These are phyloP conservation scores for Gaultheria prostrata DNA, from an alignment of 148 eudicot species.

Conservation along the genomic window DNA sequence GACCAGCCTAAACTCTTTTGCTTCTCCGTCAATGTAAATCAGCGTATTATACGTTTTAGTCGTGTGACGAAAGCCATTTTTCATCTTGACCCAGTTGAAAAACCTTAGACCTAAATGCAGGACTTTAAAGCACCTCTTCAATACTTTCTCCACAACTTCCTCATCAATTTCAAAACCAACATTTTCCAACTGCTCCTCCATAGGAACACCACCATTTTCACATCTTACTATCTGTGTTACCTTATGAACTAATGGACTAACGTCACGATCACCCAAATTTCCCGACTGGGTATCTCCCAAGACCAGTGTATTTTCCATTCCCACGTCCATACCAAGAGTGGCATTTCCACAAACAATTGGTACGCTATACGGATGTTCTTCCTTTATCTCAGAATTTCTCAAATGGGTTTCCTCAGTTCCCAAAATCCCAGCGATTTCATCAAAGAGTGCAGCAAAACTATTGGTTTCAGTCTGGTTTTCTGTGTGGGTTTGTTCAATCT, in stretches of 20 bases:
- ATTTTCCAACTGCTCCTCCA: conserved; percentile 57
- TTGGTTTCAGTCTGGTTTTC: conserved; percentile 20
- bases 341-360: conserved; percentile 68
- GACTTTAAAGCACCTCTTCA: conserved; percentile 85
- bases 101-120: conserved; percentile 61
- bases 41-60: conserved; percentile 58
- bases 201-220: conserved; percentile 28
- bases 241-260: conserved; percentile 46
- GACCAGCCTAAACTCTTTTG: conserved; percentile 52
- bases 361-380: conserved; percentile 21
- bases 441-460: conserved; percentile 37
- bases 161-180: conserved; percentile 33
- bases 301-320: conserved; percentile 17
- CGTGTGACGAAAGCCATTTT: conserved; percentile 31
- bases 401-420: conserved; percentile 35
- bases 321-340: conserved; percentile 26
- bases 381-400: conserved; percentile 9
- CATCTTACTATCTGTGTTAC: conserved; percentile 50
- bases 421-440: conserved; percentile 60
- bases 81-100: conserved; percentile 62
- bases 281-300: conserved; percentile 24
- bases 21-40: conserved; percentile 70
- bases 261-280: conserved; percentile 29
- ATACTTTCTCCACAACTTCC: conserved; percentile 57
- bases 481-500: conserved; percentile 17